phyloP scores from a whole-genome alignment of 2,329 filamentous ascomycete genomes.

The Biscogniauxia mediterranea region DNA sequence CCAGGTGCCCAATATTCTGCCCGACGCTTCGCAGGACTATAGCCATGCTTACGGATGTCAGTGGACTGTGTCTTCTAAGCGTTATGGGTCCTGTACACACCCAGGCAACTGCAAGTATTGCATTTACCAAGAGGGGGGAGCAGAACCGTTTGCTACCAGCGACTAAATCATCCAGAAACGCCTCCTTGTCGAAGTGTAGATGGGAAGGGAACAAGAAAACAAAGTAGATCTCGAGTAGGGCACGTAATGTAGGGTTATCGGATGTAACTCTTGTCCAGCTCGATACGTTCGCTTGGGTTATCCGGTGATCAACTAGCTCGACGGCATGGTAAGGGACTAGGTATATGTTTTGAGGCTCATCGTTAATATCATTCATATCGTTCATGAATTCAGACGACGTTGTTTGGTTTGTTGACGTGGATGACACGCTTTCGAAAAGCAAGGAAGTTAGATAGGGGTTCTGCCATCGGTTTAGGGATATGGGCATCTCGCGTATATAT shows the following conservation, averaged over 20 bases:
- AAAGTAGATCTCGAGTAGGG: conserved; percentile 23
- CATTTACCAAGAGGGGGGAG: conserved; percentile 29
- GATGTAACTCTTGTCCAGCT: conserved; percentile 28
- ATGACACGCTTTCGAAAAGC: conserved; percentile 15
- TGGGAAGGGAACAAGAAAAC: conserved; percentile 21
- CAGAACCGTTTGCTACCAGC: conserved; percentile 20
- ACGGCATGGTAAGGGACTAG: conserved; percentile 25
- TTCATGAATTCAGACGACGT: conserved; percentile 3
- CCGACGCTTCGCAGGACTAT: conserved; percentile 27
- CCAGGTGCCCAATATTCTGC: conserved; percentile 37
- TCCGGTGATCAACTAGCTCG: conserved; percentile 23
- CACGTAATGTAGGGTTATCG: conserved; percentile 27
- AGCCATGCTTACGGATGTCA: conserved; percentile 28
- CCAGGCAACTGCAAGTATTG: conserved; percentile 28
- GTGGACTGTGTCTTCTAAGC: conserved; percentile 3
- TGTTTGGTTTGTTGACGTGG: background rate
- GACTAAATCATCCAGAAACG: conserved; percentile 29
- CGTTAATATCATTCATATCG: conserved; percentile 3
- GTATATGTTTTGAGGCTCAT: conserved; percentile 20
- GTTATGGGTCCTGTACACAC: conserved; percentile 17
- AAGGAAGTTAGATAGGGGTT: conserved; percentile 23
- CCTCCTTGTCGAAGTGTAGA: conserved; percentile 26
- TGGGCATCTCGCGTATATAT: conserved; percentile 21
- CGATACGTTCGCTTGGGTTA: conserved; percentile 22
- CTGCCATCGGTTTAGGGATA: conserved; percentile 6